Base-by-base conservation (phyloP, 805 yeast genomes). In the Debaryomyces tyrocola region DNA sequence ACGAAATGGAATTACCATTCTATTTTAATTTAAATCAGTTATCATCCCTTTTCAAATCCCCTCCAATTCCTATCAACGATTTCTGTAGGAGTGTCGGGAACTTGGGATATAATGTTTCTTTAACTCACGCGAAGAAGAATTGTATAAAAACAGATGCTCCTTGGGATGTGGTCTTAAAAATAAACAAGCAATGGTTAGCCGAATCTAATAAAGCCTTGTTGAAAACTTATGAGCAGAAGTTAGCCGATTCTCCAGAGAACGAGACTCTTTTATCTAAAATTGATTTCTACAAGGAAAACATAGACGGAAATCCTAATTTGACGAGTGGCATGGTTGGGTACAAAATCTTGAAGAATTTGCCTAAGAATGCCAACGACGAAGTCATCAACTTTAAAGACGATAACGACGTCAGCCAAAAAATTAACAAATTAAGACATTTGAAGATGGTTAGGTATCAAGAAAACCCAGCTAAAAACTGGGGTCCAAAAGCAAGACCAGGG, bases 381-480 rank as follows among this genome's bases (percentile, higher is more conserved):
- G 11, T 15, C 8, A 38, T 44, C 10, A 41, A 48, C 27, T 90
- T 92, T 57, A 83, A 80, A 43, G 68, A 77, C 34, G 67, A 60
- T n/a, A 82, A 84, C 66, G 78, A 78, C 44, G 67, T 79, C 41
- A 80, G 90, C 48, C 75, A 70, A 15, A 75, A 70, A 41, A 68
- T 90, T 45, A 82, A 81, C 55, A 72, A 67, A 45, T 70, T 89
- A 44, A 77, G 97, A 58, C 83, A 80, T 52, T 76, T 89, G 48
- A 90, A 90, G 66, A 80, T 92, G 61, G 90, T 90, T 11, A 77
- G 97, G 57, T 92, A 78, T 66, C 99, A 91, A 63, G 90, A 84
- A 60, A 92, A 91, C 60, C 99, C 99, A 12, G 79, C 90, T 0
- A 88, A 87, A 62, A 85, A 88, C 63, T 94, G 99, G 99, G 99